Evolutionary conservation across 75 land plant species (phyloP), one percentile per base, ranked within the genome.

Genomic region (Isoetes taiwanensis): DNA sequence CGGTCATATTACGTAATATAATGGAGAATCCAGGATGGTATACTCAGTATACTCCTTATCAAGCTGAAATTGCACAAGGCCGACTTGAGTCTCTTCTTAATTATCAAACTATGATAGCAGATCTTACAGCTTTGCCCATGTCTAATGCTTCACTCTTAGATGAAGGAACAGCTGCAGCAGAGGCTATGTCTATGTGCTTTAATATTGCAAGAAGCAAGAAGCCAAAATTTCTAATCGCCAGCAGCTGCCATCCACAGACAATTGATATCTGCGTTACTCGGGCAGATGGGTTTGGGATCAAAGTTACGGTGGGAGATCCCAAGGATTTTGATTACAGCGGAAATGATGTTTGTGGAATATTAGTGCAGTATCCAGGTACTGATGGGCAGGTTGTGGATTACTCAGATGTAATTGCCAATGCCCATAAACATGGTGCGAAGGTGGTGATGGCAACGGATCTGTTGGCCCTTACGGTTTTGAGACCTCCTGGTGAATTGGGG

Each of bases 21-120:
- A 64, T 88, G 78, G 98, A 93, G 74, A 93, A 93, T 66, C 98
- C 98, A 0, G 98, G 80, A 1, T 93, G 98, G 98, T 93, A 93
- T 64, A 93, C 98, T 1, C 98, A 93, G 80, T 93, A 93, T 61
- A 93, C 98, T 1, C 98, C 98, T 0, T 93, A 93, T 76, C 98
- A 93, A 67, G 98, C 98, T 16, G 98, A 93, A 69, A 84, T 93
- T 30, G 76, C 98, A 0, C 98, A 93, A 63, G 98, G 98, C 0
- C 34, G 98, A 32, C 74, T 93, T 17, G 98, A 93, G 54, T 86
- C 94, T 0, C 63, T 93, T 33, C 76, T 93, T 41, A 93, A 93
- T 52, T 93, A 57, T 71, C 98, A 93, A 64, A 93, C 90, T 27
- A 48, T 93, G 79, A 65, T 93, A 20, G 43, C 96, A 17, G 98